A percentile compares a stretch with the other conserved stretches of the same genome.
Evolutionary conservation across 2,329 filamentous ascomycete species (phyloP).

Genomic region (Magnaporthiopsis incrustans): DNA sequence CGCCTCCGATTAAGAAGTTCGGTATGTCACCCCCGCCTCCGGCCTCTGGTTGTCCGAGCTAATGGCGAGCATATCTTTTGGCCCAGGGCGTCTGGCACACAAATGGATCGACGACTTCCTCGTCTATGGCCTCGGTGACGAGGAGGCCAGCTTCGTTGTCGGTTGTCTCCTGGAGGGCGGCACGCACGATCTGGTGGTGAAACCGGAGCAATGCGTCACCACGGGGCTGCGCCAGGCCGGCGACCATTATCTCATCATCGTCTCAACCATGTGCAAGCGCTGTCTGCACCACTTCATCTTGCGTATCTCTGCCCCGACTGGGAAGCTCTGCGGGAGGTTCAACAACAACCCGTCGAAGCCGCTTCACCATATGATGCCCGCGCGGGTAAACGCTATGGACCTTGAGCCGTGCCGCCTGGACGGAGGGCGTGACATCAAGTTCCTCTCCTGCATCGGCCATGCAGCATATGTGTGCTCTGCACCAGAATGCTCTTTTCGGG

Average conservation of each 20-base stretch:
- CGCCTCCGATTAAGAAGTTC: background rate
- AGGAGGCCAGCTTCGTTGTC: conserved; percentile 8
- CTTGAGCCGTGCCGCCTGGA: conserved; percentile 3
- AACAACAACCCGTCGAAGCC: conserved; percentile 11
- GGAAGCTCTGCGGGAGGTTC: conserved; percentile 10
- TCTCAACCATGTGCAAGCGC: conserved; percentile 23
- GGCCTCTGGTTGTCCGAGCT: background rate
- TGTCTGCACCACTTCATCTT: conserved; percentile 27
- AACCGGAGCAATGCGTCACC: conserved; percentile 3
- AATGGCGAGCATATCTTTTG: background rate
- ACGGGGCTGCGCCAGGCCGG: conserved; percentile 2
- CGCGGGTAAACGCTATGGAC: conserved; percentile 6
- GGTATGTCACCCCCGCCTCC: background rate
- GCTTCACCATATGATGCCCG: conserved; percentile 19
- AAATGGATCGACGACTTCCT: conserved; percentile 17
- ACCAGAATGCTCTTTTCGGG: conserved; percentile 29
- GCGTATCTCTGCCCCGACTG: conserved; percentile 14
- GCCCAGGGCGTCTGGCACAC: conserved; percentile 15
- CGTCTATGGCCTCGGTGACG: conserved; percentile 10
- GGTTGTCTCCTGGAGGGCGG: conserved; percentile 10
- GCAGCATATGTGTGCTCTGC: conserved; percentile 34
- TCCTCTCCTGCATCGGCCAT: conserved; percentile 29
- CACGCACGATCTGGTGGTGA: conserved; percentile 2
- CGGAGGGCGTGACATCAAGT: conserved; percentile 19
- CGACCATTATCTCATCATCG: conserved; percentile 5